Percentiles rank a stretch among this genome's conserved stretches.
These are phyloP conservation scores for Gymnopilus dilepis DNA, from an alignment of 768 basidiomycete species.

Conservation along the genomic window DNA sequence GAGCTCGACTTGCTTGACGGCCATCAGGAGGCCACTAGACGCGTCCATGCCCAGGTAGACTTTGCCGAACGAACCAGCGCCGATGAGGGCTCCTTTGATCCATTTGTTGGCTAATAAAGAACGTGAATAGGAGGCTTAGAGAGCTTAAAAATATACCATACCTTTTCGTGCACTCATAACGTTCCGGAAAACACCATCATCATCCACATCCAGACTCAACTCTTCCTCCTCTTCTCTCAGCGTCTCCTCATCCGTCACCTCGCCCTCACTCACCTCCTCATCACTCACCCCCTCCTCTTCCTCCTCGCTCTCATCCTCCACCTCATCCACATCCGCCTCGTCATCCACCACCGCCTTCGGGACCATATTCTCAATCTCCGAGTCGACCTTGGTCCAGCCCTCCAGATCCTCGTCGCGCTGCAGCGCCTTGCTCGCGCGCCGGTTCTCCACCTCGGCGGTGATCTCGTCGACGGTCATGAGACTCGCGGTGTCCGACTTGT, in stretches of 20 bases:
- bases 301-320: conserved; percentile 40
- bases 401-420: conserved; percentile 55
- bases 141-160: conserved; percentile 11
- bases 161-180: conserved; percentile 35
- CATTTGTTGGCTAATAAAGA: conserved; percentile 77
- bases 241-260: conserved; percentile 48
- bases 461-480: conserved; percentile 97
- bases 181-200: conserved; percentile 43
- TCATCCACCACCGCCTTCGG: conserved; percentile 39
- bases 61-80: conserved; percentile 93
- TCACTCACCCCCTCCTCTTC: too few species aligned
- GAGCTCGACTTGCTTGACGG: conserved; percentile 96
- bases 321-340: conserved; percentile 33
- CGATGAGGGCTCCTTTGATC: conserved; percentile 96
- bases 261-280: conserved; percentile 52
- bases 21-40: conserved; percentile 89
- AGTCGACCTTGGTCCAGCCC: conserved; percentile 78
- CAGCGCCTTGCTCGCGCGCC: conserved; percentile 55
- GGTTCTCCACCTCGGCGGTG: conserved; percentile 90
- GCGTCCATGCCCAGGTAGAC: conserved; percentile 97
- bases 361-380: conserved; percentile 43
- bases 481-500: conserved; percentile 87
- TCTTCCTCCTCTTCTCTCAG: conserved; percentile 49
- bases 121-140: neutral
- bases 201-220: conserved; percentile 38